Evolutionary conservation across 768 basidiomycete genomes (phyloP), one percentile per base, ranked within the genome.

Genomic region (Calocera viscosa): DNA sequence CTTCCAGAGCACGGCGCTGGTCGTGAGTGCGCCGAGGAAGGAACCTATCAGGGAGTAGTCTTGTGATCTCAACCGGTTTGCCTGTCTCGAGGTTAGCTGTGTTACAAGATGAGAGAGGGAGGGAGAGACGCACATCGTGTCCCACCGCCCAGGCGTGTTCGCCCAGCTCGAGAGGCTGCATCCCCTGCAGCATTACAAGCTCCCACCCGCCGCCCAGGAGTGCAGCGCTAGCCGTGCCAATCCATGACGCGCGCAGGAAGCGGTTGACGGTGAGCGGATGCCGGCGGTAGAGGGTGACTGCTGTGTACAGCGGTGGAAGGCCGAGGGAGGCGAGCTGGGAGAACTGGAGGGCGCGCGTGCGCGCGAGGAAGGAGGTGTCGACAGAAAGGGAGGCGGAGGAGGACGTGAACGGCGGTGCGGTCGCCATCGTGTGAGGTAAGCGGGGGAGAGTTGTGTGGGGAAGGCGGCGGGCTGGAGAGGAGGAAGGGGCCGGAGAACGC

Each of bases 21-120:
- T 60, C 19, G 53, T 60, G 26, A 60, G 53, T 2, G 53, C 14
- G 53, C 53, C 53, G 19, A 60, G 11, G 53, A 60, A 60, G 53
- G 53, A 12, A 30, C 53, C 53, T 11, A 60, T 60, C 10, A 60
- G 30, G 30, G 53, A 60, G 53, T 60, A 60, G 53, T 60, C 53
- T 60, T 60, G 53, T 32, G 53, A 12, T 60, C 53, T 60, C 30
- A 60, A 10, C 26, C 53, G 53, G 19, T 16, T 26, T 3, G 53
- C 53, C 53, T 60, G 11, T 22, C 8, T 28, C 2, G 30, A 26
- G 14, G 30, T 28, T 26, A 60, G 14, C 16, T 5, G 22, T 14
- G 11, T 28, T 60, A 19, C 2, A 60, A 26, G 53, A 8, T 5
- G 30, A 26, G 11, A 8, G 30, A 10, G 53, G 3, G 2, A 60